A percentile compares a stretch with the other conserved stretches of the same genome.
phyloP scores from a whole-genome alignment of 2,329 filamentous ascomycete species.

The Exutisphaerella laricina region DNA sequence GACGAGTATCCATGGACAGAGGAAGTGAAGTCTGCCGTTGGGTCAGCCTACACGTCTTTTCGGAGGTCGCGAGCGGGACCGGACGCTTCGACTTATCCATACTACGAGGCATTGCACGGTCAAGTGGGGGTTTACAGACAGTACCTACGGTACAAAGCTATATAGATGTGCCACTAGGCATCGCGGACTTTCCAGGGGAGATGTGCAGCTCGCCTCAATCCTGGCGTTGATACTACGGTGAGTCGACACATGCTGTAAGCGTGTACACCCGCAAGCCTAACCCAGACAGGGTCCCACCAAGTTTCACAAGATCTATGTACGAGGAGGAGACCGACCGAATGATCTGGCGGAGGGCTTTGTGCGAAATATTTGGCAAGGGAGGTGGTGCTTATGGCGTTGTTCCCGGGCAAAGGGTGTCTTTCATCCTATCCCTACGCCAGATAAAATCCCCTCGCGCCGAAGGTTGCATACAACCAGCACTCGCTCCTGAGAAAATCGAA shows the following conservation, averaged over 20 bases:
- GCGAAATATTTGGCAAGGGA: conserved; percentile 17
- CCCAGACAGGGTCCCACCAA: conserved; percentile 52
- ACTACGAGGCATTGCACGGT: conserved; percentile 59
- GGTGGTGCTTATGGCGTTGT: conserved; percentile 16
- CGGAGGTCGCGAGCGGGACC: conserved; percentile 63
- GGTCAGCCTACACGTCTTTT: background rate
- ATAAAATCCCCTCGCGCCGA: no score
- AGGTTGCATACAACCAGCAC: no score
- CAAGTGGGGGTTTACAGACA: conserved; percentile 17
- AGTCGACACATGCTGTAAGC: conserved; percentile 41
- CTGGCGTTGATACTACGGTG: background rate
- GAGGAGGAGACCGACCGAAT: conserved; percentile 42
- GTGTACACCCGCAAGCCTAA: conserved; percentile 45
- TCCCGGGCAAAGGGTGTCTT: no score
- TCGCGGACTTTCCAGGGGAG: conserved; percentile 56
- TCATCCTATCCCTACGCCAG: no score
- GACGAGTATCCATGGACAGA: conserved; percentile 3
- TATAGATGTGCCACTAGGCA: conserved; percentile 47
- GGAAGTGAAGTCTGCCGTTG: background rate
- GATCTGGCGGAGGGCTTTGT: conserved; percentile 15
- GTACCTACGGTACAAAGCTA: conserved; percentile 37
- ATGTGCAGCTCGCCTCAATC: conserved; percentile 35
- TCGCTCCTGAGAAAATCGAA: no score
- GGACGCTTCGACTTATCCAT: conserved; percentile 61
- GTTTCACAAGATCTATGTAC: conserved; percentile 46